Evolutionary conservation across 768 basidiomycete genomes (phyloP).

Genomic region (Macrocybe gigantea): DNA sequence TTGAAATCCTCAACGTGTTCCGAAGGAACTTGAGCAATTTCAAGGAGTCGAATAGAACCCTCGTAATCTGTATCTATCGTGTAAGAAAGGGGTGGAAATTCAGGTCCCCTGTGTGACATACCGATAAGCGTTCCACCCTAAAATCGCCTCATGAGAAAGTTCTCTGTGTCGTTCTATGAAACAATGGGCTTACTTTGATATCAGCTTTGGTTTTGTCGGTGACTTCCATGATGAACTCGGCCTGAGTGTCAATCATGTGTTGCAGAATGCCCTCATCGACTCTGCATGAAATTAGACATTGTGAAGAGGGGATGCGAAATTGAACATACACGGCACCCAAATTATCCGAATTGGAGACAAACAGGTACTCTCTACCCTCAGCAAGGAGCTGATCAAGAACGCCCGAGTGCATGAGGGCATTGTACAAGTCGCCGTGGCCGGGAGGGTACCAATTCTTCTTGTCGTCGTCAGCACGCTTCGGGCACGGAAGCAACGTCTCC

Average conservation of each 20-base stretch:
- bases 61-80: constrained; percentile 55
- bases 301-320: constrained; percentile 11
- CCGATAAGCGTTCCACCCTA: constrained; percentile 83
- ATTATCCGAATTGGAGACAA: constrained; percentile 97
- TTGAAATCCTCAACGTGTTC: constrained; percentile 96
- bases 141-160: background rate
- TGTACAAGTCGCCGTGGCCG: constrained; percentile 95
- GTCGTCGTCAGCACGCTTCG: constrained; percentile 72
- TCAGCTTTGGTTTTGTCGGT: constrained; percentile 97
- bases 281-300: constrained; percentile 24
- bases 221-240: constrained; percentile 93
- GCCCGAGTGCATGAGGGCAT: constrained; percentile 85
- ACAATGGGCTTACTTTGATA: constrained; percentile 25
- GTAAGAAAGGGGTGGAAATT: background rate
- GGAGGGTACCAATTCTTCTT: constrained; percentile 96
- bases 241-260: constrained; percentile 76
- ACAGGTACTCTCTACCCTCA: constrained; percentile 95
- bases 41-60: constrained; percentile 80
- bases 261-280: constrained; percentile 81
- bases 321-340: constrained; percentile 81
- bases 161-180: background rate
- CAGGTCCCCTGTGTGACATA: constrained; percentile 11
- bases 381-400: constrained; percentile 84
- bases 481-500: constrained; percentile 82
- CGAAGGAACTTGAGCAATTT: constrained; percentile 91